phyloP scores from a whole-genome alignment of 2,329 filamentous ascomycete genomes.

The Xylariaceae sp. region DNA sequence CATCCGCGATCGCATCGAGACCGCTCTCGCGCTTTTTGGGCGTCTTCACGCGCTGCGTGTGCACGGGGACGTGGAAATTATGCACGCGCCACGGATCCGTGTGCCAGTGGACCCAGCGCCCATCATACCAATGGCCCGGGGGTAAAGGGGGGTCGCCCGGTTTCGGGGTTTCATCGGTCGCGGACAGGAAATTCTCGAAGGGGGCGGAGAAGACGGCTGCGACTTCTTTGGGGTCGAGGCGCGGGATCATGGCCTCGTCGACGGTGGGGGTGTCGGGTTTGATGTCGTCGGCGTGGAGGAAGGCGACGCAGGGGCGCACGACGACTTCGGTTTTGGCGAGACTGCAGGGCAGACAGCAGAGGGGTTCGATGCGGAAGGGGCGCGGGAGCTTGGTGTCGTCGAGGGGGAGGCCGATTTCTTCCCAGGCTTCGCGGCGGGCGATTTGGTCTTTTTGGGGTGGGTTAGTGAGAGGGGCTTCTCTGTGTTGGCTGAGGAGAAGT shows the following conservation, averaged over 20 bases:
- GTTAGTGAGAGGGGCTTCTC: background rate
- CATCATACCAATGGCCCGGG: constrained; percentile 73
- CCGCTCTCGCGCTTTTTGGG: constrained; percentile 37
- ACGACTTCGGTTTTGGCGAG: constrained; percentile 68
- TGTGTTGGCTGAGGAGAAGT: background rate
- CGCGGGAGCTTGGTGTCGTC: constrained; percentile 62
- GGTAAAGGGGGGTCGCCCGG: constrained; percentile 36
- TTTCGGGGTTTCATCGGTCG: constrained; percentile 48
- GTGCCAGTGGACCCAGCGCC: constrained; percentile 75
- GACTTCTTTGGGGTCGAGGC: constrained; percentile 82
- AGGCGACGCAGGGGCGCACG: constrained; percentile 71
- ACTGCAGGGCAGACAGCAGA: constrained; percentile 76
- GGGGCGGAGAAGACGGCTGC: constrained; percentile 89
- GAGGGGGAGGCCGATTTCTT: constrained; percentile 86
- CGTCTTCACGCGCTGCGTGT: constrained; percentile 62
- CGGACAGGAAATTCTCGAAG: constrained; percentile 73
- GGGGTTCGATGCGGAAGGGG: constrained; percentile 79
- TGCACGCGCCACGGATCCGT: constrained; percentile 77
- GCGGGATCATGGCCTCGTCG: constrained; percentile 69
- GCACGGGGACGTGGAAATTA: constrained; percentile 84
- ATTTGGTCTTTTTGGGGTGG: constrained; percentile 60
- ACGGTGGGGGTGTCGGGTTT: constrained; percentile 40
- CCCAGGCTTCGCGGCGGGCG: constrained; percentile 81
- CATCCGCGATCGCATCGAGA: constrained; percentile 24
- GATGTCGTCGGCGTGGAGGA: constrained; percentile 59